Evolutionary conservation across 352 stramenopile genomes (phyloP).

Genomic region (Pilasporangium apinafurcum): DNA sequence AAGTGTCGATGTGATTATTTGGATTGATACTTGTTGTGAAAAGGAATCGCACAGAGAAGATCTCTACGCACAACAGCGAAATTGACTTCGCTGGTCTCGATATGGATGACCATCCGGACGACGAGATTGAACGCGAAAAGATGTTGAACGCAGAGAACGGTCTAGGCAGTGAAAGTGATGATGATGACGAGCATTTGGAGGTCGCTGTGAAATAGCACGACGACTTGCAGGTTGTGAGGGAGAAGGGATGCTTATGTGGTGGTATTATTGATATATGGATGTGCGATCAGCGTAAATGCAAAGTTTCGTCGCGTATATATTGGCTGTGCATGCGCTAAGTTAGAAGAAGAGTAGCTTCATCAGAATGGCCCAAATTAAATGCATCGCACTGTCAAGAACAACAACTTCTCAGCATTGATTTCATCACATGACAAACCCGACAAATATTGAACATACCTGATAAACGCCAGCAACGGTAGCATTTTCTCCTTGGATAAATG

Average conservation of each 20-base stretch:
- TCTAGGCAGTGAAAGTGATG: conserved; percentile 25
- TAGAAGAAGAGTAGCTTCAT: conserved; percentile 89
- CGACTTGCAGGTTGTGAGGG: conserved; percentile 1
- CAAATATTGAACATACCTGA: conserved; percentile 39
- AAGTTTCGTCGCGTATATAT: conserved; percentile 22
- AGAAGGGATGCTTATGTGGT: too few relatives aligned
- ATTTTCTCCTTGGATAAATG: conserved; percentile 86
- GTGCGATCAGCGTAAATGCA: conserved; percentile 13
- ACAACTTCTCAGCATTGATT: too few relatives aligned
- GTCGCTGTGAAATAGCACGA: conserved; percentile 8
- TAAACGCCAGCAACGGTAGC: conserved; percentile 72
- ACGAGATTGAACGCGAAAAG: conserved; percentile 35
- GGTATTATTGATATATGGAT: too few relatives aligned
- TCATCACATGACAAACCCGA: too few relatives aligned
- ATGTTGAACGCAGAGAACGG: conserved; percentile 46
- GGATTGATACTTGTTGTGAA: background rate
- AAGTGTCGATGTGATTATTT: too few relatives aligned
- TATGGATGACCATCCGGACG: conserved; percentile 23
- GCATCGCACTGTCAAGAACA: conserved; percentile 35
- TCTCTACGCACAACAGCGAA: conserved; percentile 38
- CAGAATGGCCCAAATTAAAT: conserved; percentile 78
- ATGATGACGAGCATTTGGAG: conserved; percentile 4
- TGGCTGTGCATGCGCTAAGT: conserved; percentile 4
- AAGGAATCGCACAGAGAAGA: conserved; percentile 53
- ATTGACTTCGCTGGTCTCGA: conserved; percentile 55